Evolutionary conservation across 805 yeast species (phyloP).

Genomic region (Ogataea trehaloabstinens): DNA sequence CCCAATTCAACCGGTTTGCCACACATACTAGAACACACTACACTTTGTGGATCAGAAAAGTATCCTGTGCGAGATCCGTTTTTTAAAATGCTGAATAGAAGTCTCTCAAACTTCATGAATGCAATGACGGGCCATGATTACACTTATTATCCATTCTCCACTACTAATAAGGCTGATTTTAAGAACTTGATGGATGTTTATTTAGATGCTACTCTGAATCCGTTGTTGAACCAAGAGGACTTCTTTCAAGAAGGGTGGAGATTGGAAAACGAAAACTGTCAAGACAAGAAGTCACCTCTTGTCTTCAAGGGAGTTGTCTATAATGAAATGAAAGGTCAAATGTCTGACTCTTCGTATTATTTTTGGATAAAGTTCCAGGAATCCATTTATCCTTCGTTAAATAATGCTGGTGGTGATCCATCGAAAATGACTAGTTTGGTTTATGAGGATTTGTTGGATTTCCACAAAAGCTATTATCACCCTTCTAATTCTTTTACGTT

Average conservation of each 20-base stretch:
- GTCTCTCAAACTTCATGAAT: constrained; percentile 95
- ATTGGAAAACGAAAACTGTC: constrained; percentile 65
- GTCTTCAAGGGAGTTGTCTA: constrained; percentile 93
- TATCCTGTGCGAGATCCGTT: constrained; percentile 97
- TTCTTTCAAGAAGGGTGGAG: constrained; percentile 98
- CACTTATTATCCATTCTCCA: constrained; percentile 94
- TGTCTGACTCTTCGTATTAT: constrained; percentile 82
- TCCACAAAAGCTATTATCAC: constrained; percentile 76
- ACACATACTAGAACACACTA: constrained; percentile 93
- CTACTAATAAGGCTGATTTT: constrained; percentile 82
- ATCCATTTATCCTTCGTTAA: constrained; percentile 76
- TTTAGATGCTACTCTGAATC: constrained; percentile 81
- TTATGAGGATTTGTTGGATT: constrained; percentile 73
- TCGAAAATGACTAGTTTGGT: constrained; percentile 66
- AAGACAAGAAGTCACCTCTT: constrained; percentile 59
- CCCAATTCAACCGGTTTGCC: constrained; percentile 96
- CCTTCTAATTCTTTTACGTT: constrained; percentile 87
- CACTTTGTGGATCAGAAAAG: constrained; percentile 87
- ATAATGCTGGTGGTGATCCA: constrained; percentile 96
- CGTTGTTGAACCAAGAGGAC: constrained; percentile 73
- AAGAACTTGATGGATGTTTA: constrained; percentile 83
- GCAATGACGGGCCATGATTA: constrained; percentile 99
- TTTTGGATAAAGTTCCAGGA: constrained; percentile 84
- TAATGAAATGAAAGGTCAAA: constrained; percentile 98
- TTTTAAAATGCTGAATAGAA: constrained; percentile 93